Base-by-base conservation (phyloP, 129 eudicot genomes). In the Deinandra increscens region DNA sequence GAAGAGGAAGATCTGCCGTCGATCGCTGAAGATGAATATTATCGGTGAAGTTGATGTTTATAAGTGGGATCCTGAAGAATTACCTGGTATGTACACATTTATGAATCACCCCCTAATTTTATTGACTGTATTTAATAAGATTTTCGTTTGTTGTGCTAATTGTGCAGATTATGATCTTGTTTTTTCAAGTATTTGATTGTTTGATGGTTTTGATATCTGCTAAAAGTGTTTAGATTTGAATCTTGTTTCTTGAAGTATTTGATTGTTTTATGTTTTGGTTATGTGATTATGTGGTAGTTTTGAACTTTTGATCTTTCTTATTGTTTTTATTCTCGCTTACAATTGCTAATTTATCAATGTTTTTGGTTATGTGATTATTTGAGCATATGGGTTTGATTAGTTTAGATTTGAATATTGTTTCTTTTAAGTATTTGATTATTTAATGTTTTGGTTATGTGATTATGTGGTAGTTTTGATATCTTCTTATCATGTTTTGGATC, bases 11-110 rank as follows among this genome's bases (percentile, higher is more conserved):
- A 90, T 90, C 81, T 90, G 94, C 54, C 44, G 85, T 39, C 73
- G 78, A 54, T 80, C 81, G 9, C 68, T 79, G 3, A 80, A 81
- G 79, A 76, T 82, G 1, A 84, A 90, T 63, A 84, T 84, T 18
- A 84, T 90, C 48, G 84, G 65, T 2, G 97, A 90, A 64, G 76
- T 81, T 12, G 97, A 90, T 74, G 97, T 89, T n/a, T 89, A 89
- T 74, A 86, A 86, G 73, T 86, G 88, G 81, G 96, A 86, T 34
- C 96, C 94, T 1, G 82, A 89, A 22, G 96, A 89, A 6, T 71
- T 89, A 54, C 96, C 96, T 86, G 96, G 96, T 89, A 79, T 64
- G 70, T 34, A 1, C 42, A 39, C n/a, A 15, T 37, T 71, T n/a
- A n/a, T n/a, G n/a, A n/a, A n/a, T n/a, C 0, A 9, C 59, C 2